These are phyloP conservation scores for Pestalotiopsis sp. DNA, from an alignment of 2,329 filamentous ascomycete genomes.

Conservation along the genomic window DNA sequence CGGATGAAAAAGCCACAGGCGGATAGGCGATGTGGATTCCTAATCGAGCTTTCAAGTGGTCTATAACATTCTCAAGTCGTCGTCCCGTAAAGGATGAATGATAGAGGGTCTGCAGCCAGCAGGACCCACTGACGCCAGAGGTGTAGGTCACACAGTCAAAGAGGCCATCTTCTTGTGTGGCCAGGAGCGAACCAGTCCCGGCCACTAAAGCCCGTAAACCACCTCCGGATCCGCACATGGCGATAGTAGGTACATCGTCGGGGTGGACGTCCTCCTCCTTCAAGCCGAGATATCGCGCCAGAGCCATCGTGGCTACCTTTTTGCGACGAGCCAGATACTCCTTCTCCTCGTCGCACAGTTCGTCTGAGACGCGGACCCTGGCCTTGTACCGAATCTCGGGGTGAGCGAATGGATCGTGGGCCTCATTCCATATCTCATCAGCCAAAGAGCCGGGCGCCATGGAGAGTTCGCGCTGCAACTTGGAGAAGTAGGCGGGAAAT, in stretches of 20 bases:
- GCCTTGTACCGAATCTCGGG: constrained; percentile 87
- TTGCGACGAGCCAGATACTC: constrained; percentile 72
- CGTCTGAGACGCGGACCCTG: constrained; percentile 76
- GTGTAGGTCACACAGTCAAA: constrained; percentile 96
- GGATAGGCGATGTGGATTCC: constrained; percentile 92
- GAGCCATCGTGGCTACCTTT: constrained; percentile 67
- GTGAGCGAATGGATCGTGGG: constrained; percentile 79
- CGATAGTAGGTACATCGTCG: constrained; percentile 90
- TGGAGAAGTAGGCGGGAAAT: constrained; percentile 76
- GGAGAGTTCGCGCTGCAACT: constrained; percentile 85
- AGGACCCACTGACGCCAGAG: constrained; percentile 92
- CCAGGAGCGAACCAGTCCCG: constrained; percentile 84
- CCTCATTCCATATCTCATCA: constrained; percentile 91
- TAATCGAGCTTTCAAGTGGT: constrained; percentile 84
- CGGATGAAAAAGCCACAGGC: constrained; percentile 75
- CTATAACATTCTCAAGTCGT: constrained; percentile 70
- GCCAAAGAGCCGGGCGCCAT: constrained; percentile 87
- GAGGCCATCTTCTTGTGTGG: constrained; percentile 81
- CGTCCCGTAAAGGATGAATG: constrained; percentile 76
- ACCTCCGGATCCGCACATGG: constrained; percentile 92
- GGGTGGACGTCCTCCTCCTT: constrained; percentile 82
- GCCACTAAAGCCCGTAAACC: constrained; percentile 89
- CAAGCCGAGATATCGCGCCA: constrained; percentile 82
- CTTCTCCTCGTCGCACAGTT: constrained; percentile 83
- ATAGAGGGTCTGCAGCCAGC: constrained; percentile 90